Evolutionary conservation across 1,284 basidiomycete genomes (phyloP), one percentile per base, ranked within the genome.

Genomic region (Leccinum fuscescens): DNA sequence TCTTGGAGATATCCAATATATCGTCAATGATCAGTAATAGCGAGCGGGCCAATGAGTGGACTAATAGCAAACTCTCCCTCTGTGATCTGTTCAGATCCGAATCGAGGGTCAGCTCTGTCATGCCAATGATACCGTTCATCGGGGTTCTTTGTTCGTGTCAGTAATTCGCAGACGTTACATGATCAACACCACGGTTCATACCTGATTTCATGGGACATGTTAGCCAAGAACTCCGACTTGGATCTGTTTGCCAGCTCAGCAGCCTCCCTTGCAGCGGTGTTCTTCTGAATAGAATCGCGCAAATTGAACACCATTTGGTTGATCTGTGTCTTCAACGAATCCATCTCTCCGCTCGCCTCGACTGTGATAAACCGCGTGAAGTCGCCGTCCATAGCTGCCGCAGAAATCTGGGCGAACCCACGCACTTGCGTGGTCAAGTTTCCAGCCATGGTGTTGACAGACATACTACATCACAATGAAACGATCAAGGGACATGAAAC

Each of bases 271-370:
- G 97, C 97, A 35, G 93, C 93, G 2, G 96, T 99, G 74, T 99
- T 99, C 87, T 96, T 98, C 83, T 99, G 97, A 63, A 99, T 97
- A 67, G 88, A 90, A 75, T 99, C 96, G 55, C 97, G 85, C 74
- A 99, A 84, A 74, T 96, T 96, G 81, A 95, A 98, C 62, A 99
- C 94, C 96, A 98, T 98, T 77, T 97, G 94, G 73, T 97, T 96
- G 80, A 97, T 97, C 79, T 98, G 97, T 5, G 94, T 98, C 84
- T 99, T 99, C 78, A 99, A 85, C 63, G 93, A 96, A 78, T 99
- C 96, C 97, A 99, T 98, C 77, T 99, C 97, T 59, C 97, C 97
- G 60, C 88, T 92, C 0, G 96, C 97, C 72, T 99, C 96, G 72
- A 99, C 96, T 15, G 97, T 99, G 80, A 99, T 98, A 82, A 99